Conservation (phyloP, 2,329 filamentous ascomycete genomes). For the Magnaporthales sp. region DNA sequence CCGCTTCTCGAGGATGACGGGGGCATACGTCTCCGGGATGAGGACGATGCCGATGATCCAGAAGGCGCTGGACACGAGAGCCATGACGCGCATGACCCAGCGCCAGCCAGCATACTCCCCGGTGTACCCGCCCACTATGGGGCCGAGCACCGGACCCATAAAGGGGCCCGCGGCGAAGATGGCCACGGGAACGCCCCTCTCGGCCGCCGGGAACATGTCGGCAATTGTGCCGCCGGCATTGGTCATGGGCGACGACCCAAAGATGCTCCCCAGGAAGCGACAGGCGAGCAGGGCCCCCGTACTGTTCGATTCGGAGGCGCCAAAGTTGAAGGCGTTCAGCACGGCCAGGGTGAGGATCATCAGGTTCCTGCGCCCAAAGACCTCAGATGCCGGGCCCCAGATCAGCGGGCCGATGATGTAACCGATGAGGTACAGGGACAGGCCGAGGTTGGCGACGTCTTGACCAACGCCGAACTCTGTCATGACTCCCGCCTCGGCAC, state of each 20-base stretch:
- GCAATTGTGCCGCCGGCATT: conserved; percentile 10
- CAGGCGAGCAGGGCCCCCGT: conserved; percentile 9
- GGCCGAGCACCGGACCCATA: conserved; percentile 9
- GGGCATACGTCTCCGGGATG: too few relatives aligned
- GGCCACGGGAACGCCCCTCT: background rate
- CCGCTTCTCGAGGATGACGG: too few relatives aligned
- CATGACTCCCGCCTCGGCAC: too few relatives aligned
- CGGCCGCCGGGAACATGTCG: conserved; percentile 5
- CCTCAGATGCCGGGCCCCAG: conserved; percentile 6
- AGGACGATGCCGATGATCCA: too few relatives aligned
- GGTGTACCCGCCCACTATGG: too few relatives aligned
- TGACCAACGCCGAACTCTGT: too few relatives aligned
- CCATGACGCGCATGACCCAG: too few relatives aligned
- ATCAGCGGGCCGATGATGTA: conserved; percentile 6
- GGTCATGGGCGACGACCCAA: conserved; percentile 11
- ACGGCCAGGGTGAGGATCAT: conserved; percentile 56
- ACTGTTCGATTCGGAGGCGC: conserved; percentile 28
- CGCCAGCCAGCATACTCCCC: too few relatives aligned
- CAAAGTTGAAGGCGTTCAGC: conserved; percentile 52
- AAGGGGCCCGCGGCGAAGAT: background rate
- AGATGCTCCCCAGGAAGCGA: conserved; percentile 12
- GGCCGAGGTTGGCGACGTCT: too few relatives aligned
- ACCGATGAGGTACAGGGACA: conserved; percentile 3
- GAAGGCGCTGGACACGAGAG: too few relatives aligned
- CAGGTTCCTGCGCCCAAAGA: conserved; percentile 30